A percentile compares a stretch with the other conserved stretches of the same genome.
phyloP scores from a whole-genome alignment of 805 yeast genomes.

The Metschnikowia santaceciliae region DNA sequence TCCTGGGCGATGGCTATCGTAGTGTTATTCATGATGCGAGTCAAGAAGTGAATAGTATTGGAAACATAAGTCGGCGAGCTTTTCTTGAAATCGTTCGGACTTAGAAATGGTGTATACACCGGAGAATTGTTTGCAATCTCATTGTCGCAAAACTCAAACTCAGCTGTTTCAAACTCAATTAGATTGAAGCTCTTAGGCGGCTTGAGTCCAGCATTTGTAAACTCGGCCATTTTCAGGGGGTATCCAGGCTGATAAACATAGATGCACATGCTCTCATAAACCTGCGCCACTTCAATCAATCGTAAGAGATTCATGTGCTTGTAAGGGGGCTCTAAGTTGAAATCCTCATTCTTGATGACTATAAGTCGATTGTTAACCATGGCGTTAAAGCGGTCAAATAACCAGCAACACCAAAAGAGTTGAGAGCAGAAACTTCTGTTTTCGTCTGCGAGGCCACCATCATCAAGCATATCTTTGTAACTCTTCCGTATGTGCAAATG shows the following conservation, averaged over 20 bases:
- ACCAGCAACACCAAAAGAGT: slow-evolving; percentile 34
- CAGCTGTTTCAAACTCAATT: slow-evolving; percentile 25
- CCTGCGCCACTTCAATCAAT: slow-evolving; percentile 26
- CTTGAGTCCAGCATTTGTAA: background rate
- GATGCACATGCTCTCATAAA: slow-evolving; percentile 33
- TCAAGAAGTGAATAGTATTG: slow-evolving; percentile 22
- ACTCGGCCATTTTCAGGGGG: background rate
- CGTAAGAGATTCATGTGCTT: slow-evolving; percentile 24
- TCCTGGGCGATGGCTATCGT: slow-evolving; percentile 26
- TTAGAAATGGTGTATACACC: slow-evolving; percentile 1
- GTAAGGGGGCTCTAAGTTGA: slow-evolving; percentile 29
- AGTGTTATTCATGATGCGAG: slow-evolving; percentile 27
- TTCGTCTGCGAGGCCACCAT: background rate
- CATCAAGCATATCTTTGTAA: background rate
- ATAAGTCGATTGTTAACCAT: slow-evolving; percentile 37
- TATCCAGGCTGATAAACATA: slow-evolving; percentile 22
- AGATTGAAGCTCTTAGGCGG: slow-evolving; percentile 18
- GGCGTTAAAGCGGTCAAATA: slow-evolving; percentile 33
- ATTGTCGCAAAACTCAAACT: slow-evolving; percentile 24
- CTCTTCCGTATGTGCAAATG: slow-evolving; percentile 17
- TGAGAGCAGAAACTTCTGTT: slow-evolving; percentile 18
- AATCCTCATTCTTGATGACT: slow-evolving; percentile 35
- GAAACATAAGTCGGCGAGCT: slow-evolving; percentile 15
- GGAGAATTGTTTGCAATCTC: slow-evolving; percentile 11
- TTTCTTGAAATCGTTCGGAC: background rate